Evolutionary conservation across 352 stramenopile species (phyloP).

Genomic region (Globisporangium mamillatum): DNA sequence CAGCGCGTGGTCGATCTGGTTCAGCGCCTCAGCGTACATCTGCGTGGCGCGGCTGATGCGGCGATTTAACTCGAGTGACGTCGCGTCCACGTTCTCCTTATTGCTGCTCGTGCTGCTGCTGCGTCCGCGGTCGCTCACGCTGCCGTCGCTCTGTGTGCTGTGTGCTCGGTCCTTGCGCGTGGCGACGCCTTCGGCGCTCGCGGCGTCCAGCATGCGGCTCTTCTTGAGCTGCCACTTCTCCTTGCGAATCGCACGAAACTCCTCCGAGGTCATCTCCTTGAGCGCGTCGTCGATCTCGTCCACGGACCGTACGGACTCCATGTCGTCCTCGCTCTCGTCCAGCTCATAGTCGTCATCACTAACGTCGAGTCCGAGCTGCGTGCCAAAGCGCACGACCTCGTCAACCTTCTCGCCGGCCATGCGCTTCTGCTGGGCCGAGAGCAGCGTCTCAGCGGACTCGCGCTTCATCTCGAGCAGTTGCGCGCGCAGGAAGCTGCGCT

Average conservation of each 20-base stretch:
- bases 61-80: conserved; percentile 29
- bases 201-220: conserved; percentile 14
- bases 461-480: conserved; percentile 80
- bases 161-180: conserved; percentile 20
- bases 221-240: conserved; percentile 26
- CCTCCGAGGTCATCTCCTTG: conserved; percentile 25
- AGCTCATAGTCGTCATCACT: conserved; percentile 31
- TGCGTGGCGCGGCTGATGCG: conserved; percentile 53
- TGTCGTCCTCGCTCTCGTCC: conserved; percentile 34
- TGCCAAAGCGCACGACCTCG: conserved; percentile 24
- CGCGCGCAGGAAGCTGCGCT: conserved; percentile 64
- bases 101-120: conserved; percentile 13
- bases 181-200: conserved; percentile 5
- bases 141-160: conserved; percentile 15
- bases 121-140: conserved; percentile 6
- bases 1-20: conserved; percentile 43
- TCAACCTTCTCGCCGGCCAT: conserved; percentile 44
- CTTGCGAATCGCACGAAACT: conserved; percentile 28
- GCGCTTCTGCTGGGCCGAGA: conserved; percentile 34
- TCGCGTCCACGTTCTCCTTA: conserved; percentile 22
- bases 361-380: conserved; percentile 23
- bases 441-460: conserved; percentile 55
- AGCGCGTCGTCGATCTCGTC: conserved; percentile 39
- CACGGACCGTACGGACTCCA: conserved; percentile 27
- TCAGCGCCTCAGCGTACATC: conserved; percentile 56